A percentile compares a stretch with the other conserved stretches of the same genome.
phyloP scores from a whole-genome alignment of 2,329 filamentous ascomycete species.

The Rhynchosporium agropyri region DNA sequence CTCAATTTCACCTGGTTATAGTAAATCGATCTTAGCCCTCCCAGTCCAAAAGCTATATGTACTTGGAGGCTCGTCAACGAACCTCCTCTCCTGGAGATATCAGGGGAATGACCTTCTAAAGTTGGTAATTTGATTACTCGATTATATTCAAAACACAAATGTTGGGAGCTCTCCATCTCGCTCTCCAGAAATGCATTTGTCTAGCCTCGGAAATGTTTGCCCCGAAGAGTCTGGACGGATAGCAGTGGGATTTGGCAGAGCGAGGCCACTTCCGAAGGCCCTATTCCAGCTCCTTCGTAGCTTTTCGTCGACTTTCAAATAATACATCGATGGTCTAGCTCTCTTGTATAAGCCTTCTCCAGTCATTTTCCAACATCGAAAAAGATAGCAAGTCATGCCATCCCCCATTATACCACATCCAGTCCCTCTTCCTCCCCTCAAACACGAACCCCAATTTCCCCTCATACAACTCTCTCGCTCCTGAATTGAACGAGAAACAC shows the following conservation, averaged over 20 bases:
- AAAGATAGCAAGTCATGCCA: constrained; percentile 44
- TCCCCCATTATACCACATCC: constrained; percentile 43
- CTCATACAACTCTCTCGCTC: constrained; percentile 42
- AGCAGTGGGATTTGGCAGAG: too few species aligned
- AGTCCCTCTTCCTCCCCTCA: constrained; percentile 43
- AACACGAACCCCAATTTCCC: constrained; percentile 43
- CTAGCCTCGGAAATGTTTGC: too few species aligned
- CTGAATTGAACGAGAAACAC: constrained; percentile 42
- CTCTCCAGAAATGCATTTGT: too few species aligned
- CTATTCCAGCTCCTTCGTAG: not conserved
- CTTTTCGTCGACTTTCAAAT: not conserved
- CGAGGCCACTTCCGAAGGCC: too few species aligned
- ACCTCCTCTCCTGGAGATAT: too few species aligned
- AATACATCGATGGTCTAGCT: not conserved
- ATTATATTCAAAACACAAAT: too few species aligned
- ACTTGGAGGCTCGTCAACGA: too few species aligned
- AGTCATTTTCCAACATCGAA: constrained; percentile 44
- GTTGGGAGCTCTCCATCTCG: too few species aligned
- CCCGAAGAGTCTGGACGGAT: too few species aligned
- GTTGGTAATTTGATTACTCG: too few species aligned
- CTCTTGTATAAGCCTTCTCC: constrained; percentile 26
- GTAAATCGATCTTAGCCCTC: not conserved
- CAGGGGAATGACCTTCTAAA: too few species aligned
- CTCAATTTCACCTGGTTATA: not conserved
- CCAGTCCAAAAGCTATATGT: too few species aligned